phyloP scores from a whole-genome alignment of 805 yeast species.

The Metschnikowia kunwiensis region DNA sequence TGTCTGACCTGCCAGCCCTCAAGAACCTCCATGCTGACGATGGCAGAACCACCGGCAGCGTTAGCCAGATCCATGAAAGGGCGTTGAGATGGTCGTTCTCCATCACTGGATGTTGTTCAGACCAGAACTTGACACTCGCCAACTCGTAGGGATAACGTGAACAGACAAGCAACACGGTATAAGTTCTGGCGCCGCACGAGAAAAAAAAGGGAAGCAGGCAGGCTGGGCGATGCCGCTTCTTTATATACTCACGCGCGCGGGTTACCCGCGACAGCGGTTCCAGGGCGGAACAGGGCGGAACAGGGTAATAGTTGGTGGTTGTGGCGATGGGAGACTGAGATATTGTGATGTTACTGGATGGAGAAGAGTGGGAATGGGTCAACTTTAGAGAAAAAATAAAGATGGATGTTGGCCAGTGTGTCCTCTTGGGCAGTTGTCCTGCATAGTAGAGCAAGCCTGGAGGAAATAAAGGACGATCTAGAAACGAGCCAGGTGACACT shows the following conservation, averaged over 20 bases:
- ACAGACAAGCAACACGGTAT: constrained; percentile 52
- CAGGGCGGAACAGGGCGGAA: background rate
- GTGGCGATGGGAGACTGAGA: too few relatives aligned
- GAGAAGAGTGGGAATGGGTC: too few relatives aligned
- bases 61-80: constrained; percentile 32
- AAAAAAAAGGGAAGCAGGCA: constrained; percentile 19
- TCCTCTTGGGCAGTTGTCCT: too few relatives aligned
- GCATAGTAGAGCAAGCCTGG: too few relatives aligned
- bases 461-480: too few relatives aligned
- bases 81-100: constrained; percentile 45
- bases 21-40: constrained; percentile 24
- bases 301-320: too few relatives aligned
- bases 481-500: too few relatives aligned
- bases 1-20: constrained; percentile 52
- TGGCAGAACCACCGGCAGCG: constrained; percentile 20
- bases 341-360: too few relatives aligned
- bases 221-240: constrained; percentile 2
- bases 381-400: too few relatives aligned
- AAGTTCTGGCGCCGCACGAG: constrained; percentile 52
- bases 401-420: too few relatives aligned
- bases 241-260: constrained; percentile 12
- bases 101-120: constrained; percentile 42
- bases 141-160: constrained; percentile 44
- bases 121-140: constrained; percentile 53
- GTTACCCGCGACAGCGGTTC: constrained; percentile 16